phyloP scores from a whole-genome alignment of 2,329 filamentous ascomycete species.

The Fusarium goolgardi region DNA sequence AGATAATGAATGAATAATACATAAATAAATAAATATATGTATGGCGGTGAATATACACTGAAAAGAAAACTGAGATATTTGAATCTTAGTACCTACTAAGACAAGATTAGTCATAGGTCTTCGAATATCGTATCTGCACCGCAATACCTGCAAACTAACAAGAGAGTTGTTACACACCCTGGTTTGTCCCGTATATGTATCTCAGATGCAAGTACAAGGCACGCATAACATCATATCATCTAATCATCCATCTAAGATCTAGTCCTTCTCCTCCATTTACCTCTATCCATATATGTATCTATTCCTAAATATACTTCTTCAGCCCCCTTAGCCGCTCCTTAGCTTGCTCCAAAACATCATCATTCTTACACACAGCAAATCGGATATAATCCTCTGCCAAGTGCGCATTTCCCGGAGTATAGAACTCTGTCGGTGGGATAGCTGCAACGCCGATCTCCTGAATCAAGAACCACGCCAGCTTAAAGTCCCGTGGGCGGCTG shows the following conservation, averaged over 20 bases:
- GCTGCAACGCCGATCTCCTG: constrained; percentile 95
- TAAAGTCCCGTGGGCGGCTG: constrained; percentile 88
- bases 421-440: constrained; percentile 97
- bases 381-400: constrained; percentile 93
- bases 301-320: constrained; percentile 73
- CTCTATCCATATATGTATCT: constrained; percentile 1
- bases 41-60: background rate
- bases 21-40: background rate
- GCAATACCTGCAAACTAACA: background rate
- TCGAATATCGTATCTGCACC: background rate
- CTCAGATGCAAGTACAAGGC: background rate
- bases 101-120: background rate
- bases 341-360: constrained; percentile 82
- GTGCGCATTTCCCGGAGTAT: constrained; percentile 83
- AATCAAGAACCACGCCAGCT: constrained; percentile 96
- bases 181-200: background rate
- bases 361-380: constrained; percentile 96
- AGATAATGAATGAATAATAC: background rate
- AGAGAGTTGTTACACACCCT: background rate
- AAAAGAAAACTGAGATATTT: background rate
- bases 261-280: constrained; percentile 1
- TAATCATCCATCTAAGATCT: constrained; percentile 17
- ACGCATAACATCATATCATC: constrained; percentile 6
- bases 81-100: too few relatives aligned
- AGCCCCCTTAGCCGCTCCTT: constrained; percentile 79